Evolutionary conservation across 257 asterid genomes (phyloP).

Genomic region (Nicotiana tomentosiformis): DNA sequence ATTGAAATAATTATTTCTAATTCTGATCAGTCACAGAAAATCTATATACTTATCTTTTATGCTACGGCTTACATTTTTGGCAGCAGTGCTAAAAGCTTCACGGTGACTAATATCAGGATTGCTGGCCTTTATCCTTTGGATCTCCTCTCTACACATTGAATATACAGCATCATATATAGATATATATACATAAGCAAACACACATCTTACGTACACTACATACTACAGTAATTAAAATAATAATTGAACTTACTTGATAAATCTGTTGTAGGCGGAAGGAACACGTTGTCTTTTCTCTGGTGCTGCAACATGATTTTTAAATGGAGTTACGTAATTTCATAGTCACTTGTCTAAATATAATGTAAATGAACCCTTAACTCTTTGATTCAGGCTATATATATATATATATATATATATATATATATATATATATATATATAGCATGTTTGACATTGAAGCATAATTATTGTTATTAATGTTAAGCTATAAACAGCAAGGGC

Average conservation of each 20-base stretch:
- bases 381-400: too few relatives aligned
- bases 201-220: background rate
- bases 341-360: too few relatives aligned
- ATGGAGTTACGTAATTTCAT: background rate
- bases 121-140: conserved; percentile 91
- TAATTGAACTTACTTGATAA: conserved; percentile 64
- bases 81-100: conserved; percentile 94
- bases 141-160: conserved; percentile 62
- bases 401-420: too few relatives aligned
- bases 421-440: too few relatives aligned
- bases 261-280: conserved; percentile 87
- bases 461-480: too few relatives aligned
- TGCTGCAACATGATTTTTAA: conserved; percentile 32
- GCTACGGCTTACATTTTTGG: conserved; percentile 66
- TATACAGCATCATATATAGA: background rate
- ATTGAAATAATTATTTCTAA: background rate
- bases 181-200: background rate
- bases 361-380: too few relatives aligned
- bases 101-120: conserved; percentile 93
- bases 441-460: too few relatives aligned
- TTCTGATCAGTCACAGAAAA: background rate
- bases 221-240: background rate
- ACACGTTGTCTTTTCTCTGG: conserved; percentile 90
- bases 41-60: background rate
- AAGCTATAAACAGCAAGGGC: too few relatives aligned